A percentile compares a stretch with the other conserved stretches of the same genome.
Conservation (phyloP, 495 filamentous ascomycete genomes). For the Polyplosphaeria fusca region DNA sequence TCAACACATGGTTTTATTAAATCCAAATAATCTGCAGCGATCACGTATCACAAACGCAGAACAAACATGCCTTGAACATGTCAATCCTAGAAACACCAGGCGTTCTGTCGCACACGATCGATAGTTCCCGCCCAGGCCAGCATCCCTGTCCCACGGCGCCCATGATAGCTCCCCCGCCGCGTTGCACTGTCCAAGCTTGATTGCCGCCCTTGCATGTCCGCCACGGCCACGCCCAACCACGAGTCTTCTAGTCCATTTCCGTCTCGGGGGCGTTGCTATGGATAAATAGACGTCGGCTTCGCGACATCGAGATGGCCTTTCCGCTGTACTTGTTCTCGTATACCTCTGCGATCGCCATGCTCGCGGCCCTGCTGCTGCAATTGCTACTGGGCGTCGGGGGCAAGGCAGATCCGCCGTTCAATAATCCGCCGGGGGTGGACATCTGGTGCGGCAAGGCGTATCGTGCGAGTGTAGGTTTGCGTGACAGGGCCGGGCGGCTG, state of each 20-base stretch:
- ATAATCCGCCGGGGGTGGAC: slow-evolving; percentile 33
- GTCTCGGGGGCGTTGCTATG: neutral
- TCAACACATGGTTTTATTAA: no score
- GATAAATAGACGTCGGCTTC: slow-evolving; percentile 3
- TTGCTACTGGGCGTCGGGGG: neutral
- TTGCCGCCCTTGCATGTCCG: neutral
- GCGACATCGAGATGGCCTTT: neutral
- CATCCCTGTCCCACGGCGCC: no score
- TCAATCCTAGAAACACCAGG: no score
- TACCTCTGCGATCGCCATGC: slow-evolving; percentile 5
- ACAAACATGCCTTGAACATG: no score
- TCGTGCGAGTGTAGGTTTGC: slow-evolving; percentile 15
- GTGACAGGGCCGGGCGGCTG: neutral
- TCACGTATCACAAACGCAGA: no score
- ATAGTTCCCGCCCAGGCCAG: no score
- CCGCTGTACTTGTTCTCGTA: neutral
- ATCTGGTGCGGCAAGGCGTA: slow-evolving; percentile 38
- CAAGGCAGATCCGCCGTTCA: slow-evolving; percentile 14
- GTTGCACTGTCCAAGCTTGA: neutral
- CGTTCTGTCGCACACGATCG: no score
- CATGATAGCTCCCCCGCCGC: neutral
- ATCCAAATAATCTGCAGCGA: no score
- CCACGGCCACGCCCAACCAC: neutral
- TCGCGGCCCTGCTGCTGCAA: slow-evolving; percentile 4
- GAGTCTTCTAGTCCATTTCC: neutral